Base-by-base conservation (phyloP, 306 rosid species). In the Citrullus amarus region DNA sequence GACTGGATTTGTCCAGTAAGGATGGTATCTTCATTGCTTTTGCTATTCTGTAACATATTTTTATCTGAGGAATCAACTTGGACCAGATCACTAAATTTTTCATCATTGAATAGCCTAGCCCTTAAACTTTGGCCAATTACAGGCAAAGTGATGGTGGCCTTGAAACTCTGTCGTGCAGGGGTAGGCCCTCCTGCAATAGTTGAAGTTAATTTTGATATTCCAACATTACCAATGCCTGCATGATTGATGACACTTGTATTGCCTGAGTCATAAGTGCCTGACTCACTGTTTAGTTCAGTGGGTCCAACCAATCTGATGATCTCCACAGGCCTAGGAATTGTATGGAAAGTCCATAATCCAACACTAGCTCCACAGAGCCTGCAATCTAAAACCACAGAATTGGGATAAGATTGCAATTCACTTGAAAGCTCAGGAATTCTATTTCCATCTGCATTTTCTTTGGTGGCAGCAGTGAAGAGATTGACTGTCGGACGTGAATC, bases 171-270 rank as follows among this genome's bases (percentile, higher is more conserved):
- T 80, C 85, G 86, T 72, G 96, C 86, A 77, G 98, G 98, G 65
- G 92, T 88, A 88, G 97, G 98, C 14, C 98, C 98, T 87, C 98
- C 98, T 7, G 98, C 98, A 79, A 95, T 95, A 55, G 99, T 95
- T 83, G 88, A 82, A 77, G 84, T 88, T 76, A 95, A 90, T 83
- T 81, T 87, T 12, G 85, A 77, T 79, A 80, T 81, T 78, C 84
- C 85, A 82, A 69, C 78, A 76, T 48, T 73, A 28, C 69, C 79
- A 66, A 76, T 85, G 74, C 82, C 85, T 82, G 83, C 80, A 72
- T 53, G 79, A 77, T 85, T 84, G 80, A 76, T 46, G 79, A 79
- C 76, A 86, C 58, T 67, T 80, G 51, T 78, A 58, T 68, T 78
- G 67, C 81, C 70, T 70, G 80, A 86, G 67, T 81, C 82, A 61